A percentile compares a stretch with the other conserved stretches of the same genome.
phyloP scores from a whole-genome alignment of 1,284 basidiomycete species.

The Blastosporella zonata region DNA sequence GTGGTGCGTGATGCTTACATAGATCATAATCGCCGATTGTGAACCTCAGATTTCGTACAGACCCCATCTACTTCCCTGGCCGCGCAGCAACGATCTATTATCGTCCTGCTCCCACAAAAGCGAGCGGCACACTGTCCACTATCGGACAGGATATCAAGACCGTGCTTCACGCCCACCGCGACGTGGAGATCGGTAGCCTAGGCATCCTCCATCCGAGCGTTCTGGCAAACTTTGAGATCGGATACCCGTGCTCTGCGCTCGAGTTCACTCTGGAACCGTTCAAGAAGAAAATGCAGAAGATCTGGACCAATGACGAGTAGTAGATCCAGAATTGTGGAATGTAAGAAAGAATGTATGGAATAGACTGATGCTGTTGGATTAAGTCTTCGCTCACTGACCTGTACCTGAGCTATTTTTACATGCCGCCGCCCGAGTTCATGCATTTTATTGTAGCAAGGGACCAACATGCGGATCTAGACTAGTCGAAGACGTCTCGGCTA shows the following conservation, averaged over 20 bases:
- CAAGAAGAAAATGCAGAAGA: conserved; percentile 65
- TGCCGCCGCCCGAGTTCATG: background rate
- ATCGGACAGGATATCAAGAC: conserved; percentile 37
- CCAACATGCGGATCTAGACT: background rate
- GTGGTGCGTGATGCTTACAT: conserved; percentile 51
- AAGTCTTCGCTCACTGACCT: background rate
- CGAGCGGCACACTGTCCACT: conserved; percentile 22
- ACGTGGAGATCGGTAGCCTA: conserved; percentile 77
- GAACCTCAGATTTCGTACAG: conserved; percentile 36
- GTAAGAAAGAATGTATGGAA: conserved; percentile 14
- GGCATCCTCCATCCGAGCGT: conserved; percentile 91
- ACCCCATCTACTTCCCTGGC: conserved; percentile 92
- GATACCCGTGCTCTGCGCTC: conserved; percentile 92
- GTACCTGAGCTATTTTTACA: background rate
- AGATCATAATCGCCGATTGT: background rate
- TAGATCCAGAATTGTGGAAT: conserved; percentile 8
- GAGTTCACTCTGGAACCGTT: conserved; percentile 95
- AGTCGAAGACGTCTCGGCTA: conserved; percentile 6
- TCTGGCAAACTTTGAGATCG: conserved; percentile 89
- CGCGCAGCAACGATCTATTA: conserved; percentile 91
- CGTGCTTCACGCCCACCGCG: conserved; percentile 37
- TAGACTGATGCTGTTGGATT: conserved; percentile 3
- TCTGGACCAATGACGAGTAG: conserved; percentile 49
- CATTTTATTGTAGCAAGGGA: background rate
- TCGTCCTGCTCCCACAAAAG: conserved; percentile 53